These are phyloP conservation scores for Cryptococcus sp. DNA, from an alignment of 1,284 basidiomycete genomes.

Conservation along the genomic window DNA sequence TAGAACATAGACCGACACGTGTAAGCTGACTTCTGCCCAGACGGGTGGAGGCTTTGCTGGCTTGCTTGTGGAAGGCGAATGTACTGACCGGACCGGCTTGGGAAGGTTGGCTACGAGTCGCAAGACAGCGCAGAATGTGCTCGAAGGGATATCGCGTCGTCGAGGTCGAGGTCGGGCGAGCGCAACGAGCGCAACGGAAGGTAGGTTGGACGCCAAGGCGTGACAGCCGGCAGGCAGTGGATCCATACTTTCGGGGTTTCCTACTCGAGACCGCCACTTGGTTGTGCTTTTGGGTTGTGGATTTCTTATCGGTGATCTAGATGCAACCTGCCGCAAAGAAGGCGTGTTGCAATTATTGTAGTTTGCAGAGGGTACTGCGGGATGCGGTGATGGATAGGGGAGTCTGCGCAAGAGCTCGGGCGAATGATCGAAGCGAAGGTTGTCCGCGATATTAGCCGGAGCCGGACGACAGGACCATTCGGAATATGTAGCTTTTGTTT, in stretches of 20 bases:
- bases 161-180: neutral
- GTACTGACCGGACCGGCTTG: neutral
- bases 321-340: too few relatives aligned
- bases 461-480: conserved; percentile 5
- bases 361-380: too few relatives aligned
- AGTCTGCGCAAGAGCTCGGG: neutral
- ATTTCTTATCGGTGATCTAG: neutral
- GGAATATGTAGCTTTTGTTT: neutral
- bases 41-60: conserved; percentile 32
- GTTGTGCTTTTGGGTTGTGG: too few relatives aligned
- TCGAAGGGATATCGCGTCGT: conserved; percentile 19
- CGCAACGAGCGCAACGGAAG: neutral
- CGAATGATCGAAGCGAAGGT: conserved; percentile 14
- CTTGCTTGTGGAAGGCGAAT: neutral
- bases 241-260: too few relatives aligned
- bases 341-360: too few relatives aligned
- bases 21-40: conserved; percentile 42
- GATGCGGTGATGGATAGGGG: too few relatives aligned
- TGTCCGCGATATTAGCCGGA: conserved; percentile 6
- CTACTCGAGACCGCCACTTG: too few relatives aligned
- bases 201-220: too few relatives aligned
- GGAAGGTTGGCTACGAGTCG: conserved; percentile 22
- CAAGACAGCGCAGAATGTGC: conserved; percentile 29
- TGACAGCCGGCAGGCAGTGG: too few relatives aligned
- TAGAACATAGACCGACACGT: neutral